Percentiles rank a stretch among this genome's conserved stretches.
Evolutionary conservation across 768 basidiomycete species (phyloP).

Genomic region (Amanita pallidorosea): DNA sequence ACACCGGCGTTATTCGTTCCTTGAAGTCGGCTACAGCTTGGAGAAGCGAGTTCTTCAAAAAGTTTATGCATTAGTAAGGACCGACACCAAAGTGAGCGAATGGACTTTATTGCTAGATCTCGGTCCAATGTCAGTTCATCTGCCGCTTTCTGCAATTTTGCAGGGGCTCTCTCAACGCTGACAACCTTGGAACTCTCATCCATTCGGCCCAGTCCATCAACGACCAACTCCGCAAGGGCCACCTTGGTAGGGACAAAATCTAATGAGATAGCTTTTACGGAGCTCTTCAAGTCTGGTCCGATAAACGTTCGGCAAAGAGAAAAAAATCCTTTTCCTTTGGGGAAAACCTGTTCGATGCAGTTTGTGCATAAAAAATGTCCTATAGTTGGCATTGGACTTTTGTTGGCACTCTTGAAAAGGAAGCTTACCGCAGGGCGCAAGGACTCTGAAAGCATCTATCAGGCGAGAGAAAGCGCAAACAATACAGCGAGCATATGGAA

Average conservation of each 20-base stretch:
- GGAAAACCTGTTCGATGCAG: neutral
- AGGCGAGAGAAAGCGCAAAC: neutral
- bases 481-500: neutral
- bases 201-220: slow-evolving; percentile 16
- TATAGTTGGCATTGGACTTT: neutral
- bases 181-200: slow-evolving; percentile 19
- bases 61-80: neutral
- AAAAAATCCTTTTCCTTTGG: neutral
- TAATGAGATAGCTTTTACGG: neutral
- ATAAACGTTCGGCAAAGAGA: neutral
- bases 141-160: slow-evolving; percentile 21
- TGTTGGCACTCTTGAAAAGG: neutral
- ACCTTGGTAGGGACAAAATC: slow-evolving; percentile 1
- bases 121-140: slow-evolving; percentile 14
- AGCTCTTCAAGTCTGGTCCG: neutral
- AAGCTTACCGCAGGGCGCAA: neutral
- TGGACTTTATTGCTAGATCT: slow-evolving; percentile 15
- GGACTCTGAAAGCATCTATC: neutral
- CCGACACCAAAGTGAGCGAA: neutral
- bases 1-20: slow-evolving; percentile 27
- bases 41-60: slow-evolving; percentile 20
- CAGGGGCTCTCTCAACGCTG: slow-evolving; percentile 25
- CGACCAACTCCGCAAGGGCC: neutral
- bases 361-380: neutral
- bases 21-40: slow-evolving; percentile 28